Evolutionary conservation across 2,329 filamentous ascomycete species (phyloP), one percentile per base, ranked within the genome.

Genomic region (Alternaria sp.): DNA sequence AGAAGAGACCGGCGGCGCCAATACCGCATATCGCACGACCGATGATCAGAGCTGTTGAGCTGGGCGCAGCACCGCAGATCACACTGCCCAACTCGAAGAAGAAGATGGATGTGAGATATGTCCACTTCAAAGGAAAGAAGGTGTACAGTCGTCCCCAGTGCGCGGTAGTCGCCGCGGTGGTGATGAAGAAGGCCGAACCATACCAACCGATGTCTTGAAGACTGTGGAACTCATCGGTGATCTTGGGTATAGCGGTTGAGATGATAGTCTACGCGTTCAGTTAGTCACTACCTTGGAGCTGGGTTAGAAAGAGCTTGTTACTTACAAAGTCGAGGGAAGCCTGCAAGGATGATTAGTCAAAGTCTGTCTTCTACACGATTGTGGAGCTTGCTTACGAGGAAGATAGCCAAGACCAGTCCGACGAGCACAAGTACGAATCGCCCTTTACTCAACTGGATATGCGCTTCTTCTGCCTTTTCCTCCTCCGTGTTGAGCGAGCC

Each of bases 141-240:
- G 54, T 60, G 45, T 59, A 71, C 1, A 59, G 38, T 22, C 65
- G 63, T 2, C 67, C 65, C 22, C 61, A 60, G n/a, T 68, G 57
- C 0, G 61, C 65, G 8, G 66, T 65, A 20, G 60, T 54, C 10
- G 61, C 64, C 30, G 62, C 67, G 3, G 62, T 45, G 2, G 66
- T 57, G 4, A 68, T 59, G 51, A 58, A 64, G 40, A 67, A 84
- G 1, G 80, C 72, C 5, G 65, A 68, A 8, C 54, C 74, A 57
- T 73, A 78, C 71, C 77, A 75, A 30, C 69, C 65, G 20, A 74
- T 67, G 46, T 78, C 73, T 9, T 64, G 63, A 5, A 78, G 65
- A 22, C 67, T 65, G 18, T 71, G 53, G 58, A 79, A 79, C 22
- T 72, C 44, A n/a, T 67, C 60, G 5, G 76, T 74, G 18, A 79